A percentile compares a stretch with the other conserved stretches of the same genome.
Evolutionary conservation across 805 yeast genomes (phyloP).

Genomic region (Suhomyces sp.): DNA sequence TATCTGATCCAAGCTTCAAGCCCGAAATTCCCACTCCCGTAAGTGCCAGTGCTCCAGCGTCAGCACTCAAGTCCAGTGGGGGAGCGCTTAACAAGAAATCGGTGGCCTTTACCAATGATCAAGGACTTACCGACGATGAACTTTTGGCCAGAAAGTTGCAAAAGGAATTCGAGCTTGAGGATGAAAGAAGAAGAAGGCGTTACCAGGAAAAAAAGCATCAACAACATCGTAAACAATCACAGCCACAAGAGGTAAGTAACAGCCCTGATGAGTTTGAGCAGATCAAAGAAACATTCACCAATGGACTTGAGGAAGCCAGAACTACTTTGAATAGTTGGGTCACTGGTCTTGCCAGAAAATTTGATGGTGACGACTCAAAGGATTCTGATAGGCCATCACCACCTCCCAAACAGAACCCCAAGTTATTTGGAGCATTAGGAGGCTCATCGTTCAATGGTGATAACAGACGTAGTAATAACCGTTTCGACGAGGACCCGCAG

Average conservation of each 20-base stretch:
- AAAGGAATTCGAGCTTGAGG: conserved; percentile 52
- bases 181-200: conserved; percentile 32
- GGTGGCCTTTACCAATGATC: neutral
- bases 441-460: conserved; percentile 36
- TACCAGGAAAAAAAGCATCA: conserved; percentile 13
- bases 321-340: conserved; percentile 77
- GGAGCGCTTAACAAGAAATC: conserved; percentile 1
- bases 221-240: conserved; percentile 9
- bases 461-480: conserved; percentile 13
- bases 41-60: conserved; percentile 15
- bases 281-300: conserved; percentile 62
- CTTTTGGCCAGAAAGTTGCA: conserved; percentile 78
- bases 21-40: conserved; percentile 47
- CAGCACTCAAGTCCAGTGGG: conserved; percentile 18
- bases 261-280: conserved; percentile 61
- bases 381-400: conserved; percentile 7
- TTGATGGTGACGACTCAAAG: conserved; percentile 25
- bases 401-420: conserved; percentile 21
- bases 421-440: conserved; percentile 46
- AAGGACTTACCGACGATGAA: conserved; percentile 60
- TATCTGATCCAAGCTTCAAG: conserved; percentile 68
- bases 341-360: conserved; percentile 58
- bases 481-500: conserved; percentile 55
- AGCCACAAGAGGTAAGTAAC: conserved; percentile 27
- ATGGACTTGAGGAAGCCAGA: conserved; percentile 79